Evolutionary conservation across 1,284 basidiomycete genomes (phyloP).

Genomic region (Crepidotus sp.): DNA sequence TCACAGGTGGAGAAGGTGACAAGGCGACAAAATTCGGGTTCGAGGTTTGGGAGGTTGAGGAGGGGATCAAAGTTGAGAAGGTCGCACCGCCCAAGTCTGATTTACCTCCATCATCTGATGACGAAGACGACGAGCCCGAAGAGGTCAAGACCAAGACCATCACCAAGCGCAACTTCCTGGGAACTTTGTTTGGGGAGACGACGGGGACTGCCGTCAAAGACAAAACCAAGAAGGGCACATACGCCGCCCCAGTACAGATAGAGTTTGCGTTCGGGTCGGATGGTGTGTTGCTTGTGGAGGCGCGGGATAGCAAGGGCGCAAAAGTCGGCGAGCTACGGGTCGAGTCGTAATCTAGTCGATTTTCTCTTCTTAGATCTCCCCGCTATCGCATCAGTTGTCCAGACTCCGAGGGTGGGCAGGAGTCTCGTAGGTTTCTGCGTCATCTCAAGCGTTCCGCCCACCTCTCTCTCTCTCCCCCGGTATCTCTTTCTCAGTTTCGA

Average conservation of each 20-base stretch:
- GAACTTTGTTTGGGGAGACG: slow-evolving; percentile 46
- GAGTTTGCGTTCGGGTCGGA: slow-evolving; percentile 49
- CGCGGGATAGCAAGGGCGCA: slow-evolving; percentile 15
- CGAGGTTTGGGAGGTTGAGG: slow-evolving; percentile 84
- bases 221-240: slow-evolving; percentile 30
- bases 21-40: slow-evolving; percentile 52
- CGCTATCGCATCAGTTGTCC: slow-evolving; percentile 2
- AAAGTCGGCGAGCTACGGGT: slow-evolving; percentile 17
- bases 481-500: no score
- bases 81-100: slow-evolving; percentile 43
- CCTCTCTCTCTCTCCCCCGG: no score
- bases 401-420: no score
- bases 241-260: slow-evolving; percentile 52
- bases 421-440: no score
- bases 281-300: slow-evolving; percentile 35
- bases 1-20: slow-evolving; percentile 27
- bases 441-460: no score
- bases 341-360: slow-evolving; percentile 3
- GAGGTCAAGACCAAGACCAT: slow-evolving; percentile 55
- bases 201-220: slow-evolving; percentile 41
- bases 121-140: slow-evolving; percentile 55
- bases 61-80: slow-evolving; percentile 71
- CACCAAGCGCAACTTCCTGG: slow-evolving; percentile 53
- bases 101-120: slow-evolving; percentile 45
- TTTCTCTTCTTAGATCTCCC: slow-evolving; percentile 2